Base-by-base conservation (phyloP, 2,329 filamentous ascomycete species). In the Waltergamsia citrina region DNA sequence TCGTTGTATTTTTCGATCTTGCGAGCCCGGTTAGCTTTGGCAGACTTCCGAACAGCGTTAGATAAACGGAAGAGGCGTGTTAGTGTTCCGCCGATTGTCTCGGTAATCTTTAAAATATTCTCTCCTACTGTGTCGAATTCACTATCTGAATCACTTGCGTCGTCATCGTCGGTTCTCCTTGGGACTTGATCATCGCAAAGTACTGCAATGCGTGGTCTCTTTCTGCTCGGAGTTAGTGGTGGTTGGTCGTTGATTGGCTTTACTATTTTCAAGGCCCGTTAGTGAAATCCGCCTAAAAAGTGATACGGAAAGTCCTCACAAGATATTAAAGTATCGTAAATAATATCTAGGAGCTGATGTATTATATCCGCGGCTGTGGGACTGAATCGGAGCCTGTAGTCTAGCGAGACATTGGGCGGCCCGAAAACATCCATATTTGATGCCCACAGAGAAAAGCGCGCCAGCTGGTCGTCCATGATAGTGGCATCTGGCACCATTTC, bases 331-430 rank as follows among this genome's bases (percentile, higher is more conserved):
- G 29, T 5, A 22, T 22, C 19, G 29, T 19, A 32, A 5, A 32
- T 32, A 5, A 32, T 16, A 32, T 32, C 19, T 5, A 44, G 39
- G 7, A 52, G 38, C 15, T 43, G 32, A 36, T 53, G 35, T 25
- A 53, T 40, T 26, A 32, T 32, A 8, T 46, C 41, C 16, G 22
- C 18, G 17, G 33, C 39, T 33, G 30, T 44, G 32, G 47, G 46
- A 44, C 49, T 51, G 43, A 40, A 52, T 45, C 48, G 32, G 29
- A 51, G 47, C 37, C 47, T 43, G 41, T 49, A 51, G 34, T 51
- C 48, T 38, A 52, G 28, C 41, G 48, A 52, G 29, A 51, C 42
- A 34, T 52, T 48, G 38, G 39, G 45, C 35, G 48, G 42, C 29
- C 49, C 38, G 23, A 29, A 41, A 12, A 41, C 41, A 7, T 38